These are phyloP conservation scores for Xylaria longipes DNA, from an alignment of 495 filamentous ascomycete genomes.

Conservation along the genomic window DNA sequence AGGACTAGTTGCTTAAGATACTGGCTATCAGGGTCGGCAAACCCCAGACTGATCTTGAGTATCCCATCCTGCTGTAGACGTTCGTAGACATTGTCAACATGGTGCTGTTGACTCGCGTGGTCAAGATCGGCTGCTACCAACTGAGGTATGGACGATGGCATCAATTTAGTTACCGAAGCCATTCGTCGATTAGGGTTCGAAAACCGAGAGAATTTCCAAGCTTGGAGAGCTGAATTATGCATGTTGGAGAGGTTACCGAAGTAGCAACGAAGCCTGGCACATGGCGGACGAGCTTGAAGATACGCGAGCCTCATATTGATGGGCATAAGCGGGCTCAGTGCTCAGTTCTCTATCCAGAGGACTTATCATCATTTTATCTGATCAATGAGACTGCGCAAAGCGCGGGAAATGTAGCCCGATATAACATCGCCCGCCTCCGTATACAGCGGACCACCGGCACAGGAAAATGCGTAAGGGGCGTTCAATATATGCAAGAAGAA, in stretches of 20 bases:
- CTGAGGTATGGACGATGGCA: not conserved
- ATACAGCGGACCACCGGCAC: not conserved
- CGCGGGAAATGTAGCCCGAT: not conserved
- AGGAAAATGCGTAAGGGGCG: not conserved
- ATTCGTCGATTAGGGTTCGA: not conserved
- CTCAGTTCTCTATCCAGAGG: not conserved
- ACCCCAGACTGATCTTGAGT: constrained; percentile 39
- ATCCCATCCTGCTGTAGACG: constrained; percentile 25
- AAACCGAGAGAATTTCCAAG: not conserved
- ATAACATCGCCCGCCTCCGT: not conserved
- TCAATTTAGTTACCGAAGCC: not conserved
- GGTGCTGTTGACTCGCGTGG: not conserved
- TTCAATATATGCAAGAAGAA: not conserved
- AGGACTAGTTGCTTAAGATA: constrained; percentile 42
- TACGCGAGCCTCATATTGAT: not conserved
- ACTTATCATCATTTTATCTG: not conserved
- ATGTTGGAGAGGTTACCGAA: not conserved
- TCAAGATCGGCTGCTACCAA: not conserved
- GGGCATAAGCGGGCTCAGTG: not conserved
- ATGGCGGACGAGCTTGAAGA: not conserved
- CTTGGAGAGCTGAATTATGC: not conserved
- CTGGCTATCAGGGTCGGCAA: constrained; percentile 35
- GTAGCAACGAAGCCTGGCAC: not conserved
- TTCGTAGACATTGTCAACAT: not conserved
- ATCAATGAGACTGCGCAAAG: not conserved